Percentiles rank a stretch among this genome's conserved stretches.
phyloP scores from a whole-genome alignment of 108 stramenopile species.

The Licmophora abbreviata region DNA sequence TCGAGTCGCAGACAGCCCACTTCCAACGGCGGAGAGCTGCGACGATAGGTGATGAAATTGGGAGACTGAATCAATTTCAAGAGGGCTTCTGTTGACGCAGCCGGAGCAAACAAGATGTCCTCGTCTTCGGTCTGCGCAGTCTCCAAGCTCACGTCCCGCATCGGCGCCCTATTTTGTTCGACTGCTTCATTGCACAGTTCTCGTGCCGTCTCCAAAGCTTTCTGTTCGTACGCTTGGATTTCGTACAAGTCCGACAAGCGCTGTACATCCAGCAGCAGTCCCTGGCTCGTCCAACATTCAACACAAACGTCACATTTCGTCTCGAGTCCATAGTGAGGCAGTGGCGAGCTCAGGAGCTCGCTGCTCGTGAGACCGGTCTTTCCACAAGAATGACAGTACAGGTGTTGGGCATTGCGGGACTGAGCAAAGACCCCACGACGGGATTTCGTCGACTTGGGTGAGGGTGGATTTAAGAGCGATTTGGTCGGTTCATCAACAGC shows the following conservation, averaged over 20 bases:
- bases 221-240: constrained; percentile 43
- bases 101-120: constrained; percentile 8
- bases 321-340: constrained; percentile 73
- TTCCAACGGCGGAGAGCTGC: constrained; percentile 37
- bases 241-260: constrained; percentile 47
- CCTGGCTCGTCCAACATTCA: constrained; percentile 57
- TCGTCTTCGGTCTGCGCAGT: no score
- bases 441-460: constrained; percentile 3
- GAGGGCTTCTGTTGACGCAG: constrained; percentile 19
- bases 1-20: constrained; percentile 32
- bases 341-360: constrained; percentile 36
- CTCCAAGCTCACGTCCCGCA: no score
- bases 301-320: constrained; percentile 50
- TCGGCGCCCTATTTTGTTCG: no score
- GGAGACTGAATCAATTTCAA: constrained; percentile 16
- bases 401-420: constrained; percentile 9
- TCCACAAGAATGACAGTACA: constrained; percentile 35
- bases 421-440: constrained; percentile 2
- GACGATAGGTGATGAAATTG: constrained; percentile 22
- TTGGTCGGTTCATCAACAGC: no score
- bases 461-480: constrained; percentile 5
- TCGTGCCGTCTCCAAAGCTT: constrained; percentile 32
- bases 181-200: constrained; percentile 12
- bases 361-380: constrained; percentile 31
- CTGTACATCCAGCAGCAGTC: constrained; percentile 52